A percentile compares a stretch with the other conserved stretches of the same genome.
Evolutionary conservation across 208 protist species (phyloP).

Genomic region (Crithidia brevicula): DNA sequence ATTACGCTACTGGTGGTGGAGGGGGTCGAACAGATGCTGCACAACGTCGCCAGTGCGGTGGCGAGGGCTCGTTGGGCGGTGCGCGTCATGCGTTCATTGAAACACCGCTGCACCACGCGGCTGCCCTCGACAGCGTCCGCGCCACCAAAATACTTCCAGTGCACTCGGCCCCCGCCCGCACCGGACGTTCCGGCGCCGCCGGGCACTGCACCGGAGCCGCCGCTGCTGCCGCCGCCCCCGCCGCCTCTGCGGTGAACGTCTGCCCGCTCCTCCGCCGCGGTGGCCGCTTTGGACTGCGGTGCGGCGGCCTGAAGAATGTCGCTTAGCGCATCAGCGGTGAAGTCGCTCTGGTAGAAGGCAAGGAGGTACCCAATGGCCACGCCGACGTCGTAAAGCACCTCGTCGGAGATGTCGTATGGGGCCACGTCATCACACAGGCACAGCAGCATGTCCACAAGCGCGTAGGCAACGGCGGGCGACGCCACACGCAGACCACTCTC

Average conservation of each 20-base stretch:
- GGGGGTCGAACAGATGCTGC: constrained; percentile 37
- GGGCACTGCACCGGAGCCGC: background rate
- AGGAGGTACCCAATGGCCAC: constrained; percentile 52
- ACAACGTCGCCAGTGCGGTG: constrained; percentile 55
- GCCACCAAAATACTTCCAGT: constrained; percentile 59
- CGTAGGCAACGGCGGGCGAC: constrained; percentile 29
- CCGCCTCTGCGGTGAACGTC: constrained; percentile 16
- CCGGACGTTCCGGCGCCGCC: background rate
- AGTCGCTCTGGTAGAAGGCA: constrained; percentile 44
- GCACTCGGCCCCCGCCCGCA: constrained; percentile 3
- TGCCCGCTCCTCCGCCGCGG: constrained; percentile 16
- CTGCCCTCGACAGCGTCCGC: constrained; percentile 39
- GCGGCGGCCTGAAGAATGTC: constrained; percentile 24
- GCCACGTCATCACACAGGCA: constrained; percentile 31
- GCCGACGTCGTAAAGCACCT: constrained; percentile 41
- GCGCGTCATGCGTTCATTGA: constrained; percentile 53
- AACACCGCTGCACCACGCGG: constrained; percentile 49
- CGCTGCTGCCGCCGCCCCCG: background rate
- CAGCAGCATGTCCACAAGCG: constrained; percentile 33
- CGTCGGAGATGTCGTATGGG: constrained; percentile 20
- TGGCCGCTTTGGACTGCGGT: constrained; percentile 11
- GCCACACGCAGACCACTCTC: constrained; percentile 32
- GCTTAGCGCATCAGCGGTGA: constrained; percentile 22
- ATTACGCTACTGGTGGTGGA: constrained; percentile 49
- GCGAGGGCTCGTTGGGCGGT: constrained; percentile 42